Evolutionary conservation across 2,329 filamentous ascomycete species (phyloP).

Genomic region (Penicillium sp.): DNA sequence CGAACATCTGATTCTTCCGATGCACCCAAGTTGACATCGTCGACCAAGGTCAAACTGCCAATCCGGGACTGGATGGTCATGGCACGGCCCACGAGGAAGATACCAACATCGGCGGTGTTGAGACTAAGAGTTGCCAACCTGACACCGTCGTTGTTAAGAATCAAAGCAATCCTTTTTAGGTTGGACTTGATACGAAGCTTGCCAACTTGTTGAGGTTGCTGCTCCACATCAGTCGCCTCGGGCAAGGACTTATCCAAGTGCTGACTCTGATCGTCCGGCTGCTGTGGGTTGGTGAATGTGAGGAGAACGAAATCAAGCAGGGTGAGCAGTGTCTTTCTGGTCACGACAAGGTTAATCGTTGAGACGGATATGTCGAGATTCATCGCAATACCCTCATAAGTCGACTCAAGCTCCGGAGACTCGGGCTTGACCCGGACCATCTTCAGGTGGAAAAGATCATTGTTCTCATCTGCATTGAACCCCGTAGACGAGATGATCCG

Average conservation of each 20-base stretch:
- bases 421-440: constrained; percentile 87
- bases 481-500: constrained; percentile 95
- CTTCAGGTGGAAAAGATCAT: constrained; percentile 83
- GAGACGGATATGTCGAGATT: constrained; percentile 91
- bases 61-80: constrained; percentile 88
- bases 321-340: constrained; percentile 87
- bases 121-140: constrained; percentile 90
- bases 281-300: constrained; percentile 77
- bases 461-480: constrained; percentile 70
- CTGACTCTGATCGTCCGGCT: constrained; percentile 48
- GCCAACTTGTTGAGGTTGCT: constrained; percentile 56
- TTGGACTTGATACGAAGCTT: constrained; percentile 94
- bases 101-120: constrained; percentile 87
- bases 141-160: constrained; percentile 97
- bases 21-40: constrained; percentile 92
- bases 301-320: constrained; percentile 91
- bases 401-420: constrained; percentile 90
- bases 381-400: constrained; percentile 91
- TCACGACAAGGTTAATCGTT: constrained; percentile 95
- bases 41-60: constrained; percentile 85
- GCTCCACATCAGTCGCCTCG: constrained; percentile 35
- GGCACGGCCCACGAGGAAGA: constrained; percentile 83
- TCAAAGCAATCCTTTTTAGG: constrained; percentile 88
- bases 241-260: constrained; percentile 40
- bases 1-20: constrained; percentile 80